These are phyloP conservation scores for Fusarium tricinctum DNA, from an alignment of 2,329 filamentous ascomycete genomes.

Conservation along the genomic window DNA sequence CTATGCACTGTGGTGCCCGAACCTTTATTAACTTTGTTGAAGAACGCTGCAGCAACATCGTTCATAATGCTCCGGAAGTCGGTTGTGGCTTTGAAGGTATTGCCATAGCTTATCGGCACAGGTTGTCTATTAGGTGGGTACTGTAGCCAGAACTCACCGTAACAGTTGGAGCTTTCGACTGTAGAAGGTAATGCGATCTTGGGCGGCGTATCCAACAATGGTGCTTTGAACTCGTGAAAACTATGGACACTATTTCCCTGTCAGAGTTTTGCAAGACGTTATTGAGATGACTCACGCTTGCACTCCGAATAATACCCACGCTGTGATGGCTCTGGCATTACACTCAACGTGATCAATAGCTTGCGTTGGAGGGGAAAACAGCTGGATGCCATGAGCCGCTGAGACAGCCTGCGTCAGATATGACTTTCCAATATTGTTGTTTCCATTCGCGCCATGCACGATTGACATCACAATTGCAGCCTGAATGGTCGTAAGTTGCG, in stretches of 20 bases:
- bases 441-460: not conserved
- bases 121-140: not conserved
- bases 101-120: not conserved
- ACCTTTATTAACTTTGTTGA: fast-evolving
- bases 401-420: constrained; percentile 7
- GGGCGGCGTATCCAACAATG: not conserved
- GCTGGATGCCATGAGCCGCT: not conserved
- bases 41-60: not conserved
- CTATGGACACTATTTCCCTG: not conserved
- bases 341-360: not conserved
- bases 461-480: not conserved
- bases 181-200: fast-evolving
- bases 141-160: not conserved
- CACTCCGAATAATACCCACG: not conserved
- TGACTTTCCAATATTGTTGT: not conserved
- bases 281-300: not conserved
- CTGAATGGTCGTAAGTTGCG: not conserved
- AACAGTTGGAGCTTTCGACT: not conserved
- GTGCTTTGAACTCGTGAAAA: constrained; percentile 2
- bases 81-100: not conserved
- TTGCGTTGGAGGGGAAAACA: not conserved
- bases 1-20: fast-evolving
- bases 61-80: not conserved
- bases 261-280: fast-evolving
- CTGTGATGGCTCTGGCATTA: not conserved